A percentile compares a stretch with the other conserved stretches of the same genome.
Evolutionary conservation across 1,284 basidiomycete genomes (phyloP).

Genomic region (Anthracocystis walkeri): DNA sequence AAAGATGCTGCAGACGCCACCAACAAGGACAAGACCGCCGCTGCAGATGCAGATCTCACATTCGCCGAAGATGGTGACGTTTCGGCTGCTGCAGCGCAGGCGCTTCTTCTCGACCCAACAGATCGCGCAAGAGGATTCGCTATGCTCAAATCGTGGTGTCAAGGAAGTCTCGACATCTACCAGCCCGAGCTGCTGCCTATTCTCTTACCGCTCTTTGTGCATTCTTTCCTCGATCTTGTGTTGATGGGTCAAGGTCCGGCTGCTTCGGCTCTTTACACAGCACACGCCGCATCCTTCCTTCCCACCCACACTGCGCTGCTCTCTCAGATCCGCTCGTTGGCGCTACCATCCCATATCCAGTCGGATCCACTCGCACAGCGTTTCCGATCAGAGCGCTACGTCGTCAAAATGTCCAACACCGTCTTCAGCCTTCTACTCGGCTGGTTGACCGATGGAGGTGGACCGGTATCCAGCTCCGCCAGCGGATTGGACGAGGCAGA

Average conservation of each 20-base stretch:
- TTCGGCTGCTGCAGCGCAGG: constrained; percentile 76
- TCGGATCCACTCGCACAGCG: constrained; percentile 85
- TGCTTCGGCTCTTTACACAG: constrained; percentile 78
- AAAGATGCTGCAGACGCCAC: constrained; percentile 17
- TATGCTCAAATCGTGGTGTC: constrained; percentile 92
- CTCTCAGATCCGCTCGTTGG: constrained; percentile 83
- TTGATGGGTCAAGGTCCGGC: constrained; percentile 89
- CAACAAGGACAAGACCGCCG: constrained; percentile 18
- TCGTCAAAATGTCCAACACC: constrained; percentile 88
- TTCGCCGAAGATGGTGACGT: constrained; percentile 48
- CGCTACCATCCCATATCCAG: constrained; percentile 82
- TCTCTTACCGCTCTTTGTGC: constrained; percentile 93
- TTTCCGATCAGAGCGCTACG: constrained; percentile 90
- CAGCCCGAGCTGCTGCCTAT: constrained; percentile 89
- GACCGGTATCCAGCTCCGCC: constrained; percentile 84
- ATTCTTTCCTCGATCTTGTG: constrained; percentile 95
- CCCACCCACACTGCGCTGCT: constrained; percentile 79
- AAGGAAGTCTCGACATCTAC: constrained; percentile 88
- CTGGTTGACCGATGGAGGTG: constrained; percentile 93
- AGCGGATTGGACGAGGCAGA: constrained; percentile 77
- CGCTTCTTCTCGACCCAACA: constrained; percentile 83
- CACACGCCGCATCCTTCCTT: constrained; percentile 80
- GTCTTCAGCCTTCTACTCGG: constrained; percentile 91
- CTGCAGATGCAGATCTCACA: constrained; percentile 30
- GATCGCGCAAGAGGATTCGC: constrained; percentile 89